Conservation (phyloP, 2,329 filamentous ascomycete species). For the Fusarium floridanum region DNA sequence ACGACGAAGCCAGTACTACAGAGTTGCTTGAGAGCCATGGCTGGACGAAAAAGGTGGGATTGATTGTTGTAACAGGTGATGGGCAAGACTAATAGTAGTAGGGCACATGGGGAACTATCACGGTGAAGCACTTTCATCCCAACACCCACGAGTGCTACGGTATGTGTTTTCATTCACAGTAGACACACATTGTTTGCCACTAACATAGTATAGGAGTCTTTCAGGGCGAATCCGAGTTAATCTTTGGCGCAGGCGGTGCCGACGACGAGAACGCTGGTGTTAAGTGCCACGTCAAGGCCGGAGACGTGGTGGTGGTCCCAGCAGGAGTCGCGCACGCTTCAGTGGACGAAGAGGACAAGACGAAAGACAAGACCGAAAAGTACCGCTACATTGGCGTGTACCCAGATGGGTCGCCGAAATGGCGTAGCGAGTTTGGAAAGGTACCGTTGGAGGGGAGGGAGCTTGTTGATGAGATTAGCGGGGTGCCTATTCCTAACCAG, state of each 20-base stretch:
- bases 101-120: slow-evolving; percentile 13
- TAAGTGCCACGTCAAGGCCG: not conserved
- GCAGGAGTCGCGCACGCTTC: slow-evolving; percentile 12
- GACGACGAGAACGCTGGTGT: not conserved
- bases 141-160: slow-evolving; percentile 20
- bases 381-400: slow-evolving; percentile 13
- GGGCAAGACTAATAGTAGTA: not conserved
- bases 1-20: not conserved
- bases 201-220: not conserved
- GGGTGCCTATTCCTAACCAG: slow-evolving; percentile 4
- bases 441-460: not conserved
- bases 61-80: not conserved
- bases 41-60: slow-evolving; percentile 9
- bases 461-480: not conserved
- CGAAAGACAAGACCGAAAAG: slow-evolving; percentile 1
- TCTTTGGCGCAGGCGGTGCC: slow-evolving; percentile 7
- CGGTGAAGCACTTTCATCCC: slow-evolving; percentile 15
- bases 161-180: not conserved
- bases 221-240: slow-evolving; percentile 11
- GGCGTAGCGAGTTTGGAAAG: slow-evolving; percentile 3
- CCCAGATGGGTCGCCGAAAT: not conserved
- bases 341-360: not conserved
- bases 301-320: slow-evolving; percentile 19
- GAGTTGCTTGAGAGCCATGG: slow-evolving; percentile 6
- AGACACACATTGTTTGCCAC: too few species aligned